These are phyloP conservation scores for Pneumocystis wakefieldiae DNA, from an alignment of 1,139 yeast species.

Conservation along the genomic window DNA sequence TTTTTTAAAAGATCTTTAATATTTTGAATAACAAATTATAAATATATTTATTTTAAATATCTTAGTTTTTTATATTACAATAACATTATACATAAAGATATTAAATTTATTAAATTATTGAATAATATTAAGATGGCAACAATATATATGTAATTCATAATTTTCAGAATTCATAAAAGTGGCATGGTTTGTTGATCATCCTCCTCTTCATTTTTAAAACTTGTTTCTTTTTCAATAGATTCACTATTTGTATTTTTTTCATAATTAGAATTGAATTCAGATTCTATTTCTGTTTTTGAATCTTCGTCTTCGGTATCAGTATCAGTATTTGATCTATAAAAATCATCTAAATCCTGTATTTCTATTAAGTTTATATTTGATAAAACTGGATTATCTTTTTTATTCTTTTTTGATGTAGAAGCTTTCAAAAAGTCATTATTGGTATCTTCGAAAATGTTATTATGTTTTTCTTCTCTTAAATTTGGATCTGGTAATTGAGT, in stretches of 20 bases:
- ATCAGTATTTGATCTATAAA: conserved; percentile 60
- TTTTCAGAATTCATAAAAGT: conserved; percentile 19
- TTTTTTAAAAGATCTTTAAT: too few relatives aligned
- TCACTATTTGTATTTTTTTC: conserved; percentile 19
- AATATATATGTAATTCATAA: neutral
- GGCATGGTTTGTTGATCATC: conserved; percentile 13
- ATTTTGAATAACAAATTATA: conserved; percentile 11
- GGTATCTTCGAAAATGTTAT: conserved; percentile 15
- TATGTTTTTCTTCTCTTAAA: conserved; percentile 19
- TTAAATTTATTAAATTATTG: conserved; percentile 15
- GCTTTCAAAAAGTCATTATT: conserved; percentile 6
- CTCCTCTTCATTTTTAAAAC: conserved; percentile 18
- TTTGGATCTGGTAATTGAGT: conserved; percentile 16
- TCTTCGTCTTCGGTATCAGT: conserved; percentile 22
- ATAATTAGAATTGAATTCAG: conserved; percentile 3
- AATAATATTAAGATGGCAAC: conserved; percentile 5
- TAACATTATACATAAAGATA: conserved; percentile 12
- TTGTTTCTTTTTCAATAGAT: conserved; percentile 19
- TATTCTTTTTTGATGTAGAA: conserved; percentile 3
- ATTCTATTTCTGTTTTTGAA: conserved; percentile 6
- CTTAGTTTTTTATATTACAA: conserved; percentile 18
- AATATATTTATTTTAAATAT: conserved; percentile 21
- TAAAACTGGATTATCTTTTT: conserved; percentile 3
- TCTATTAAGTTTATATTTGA: conserved; percentile 9
- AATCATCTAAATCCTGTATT: conserved; percentile 27